Evolutionary conservation across 352 stramenopile species (phyloP).

Genomic region (Phytophthora niederhauseri): DNA sequence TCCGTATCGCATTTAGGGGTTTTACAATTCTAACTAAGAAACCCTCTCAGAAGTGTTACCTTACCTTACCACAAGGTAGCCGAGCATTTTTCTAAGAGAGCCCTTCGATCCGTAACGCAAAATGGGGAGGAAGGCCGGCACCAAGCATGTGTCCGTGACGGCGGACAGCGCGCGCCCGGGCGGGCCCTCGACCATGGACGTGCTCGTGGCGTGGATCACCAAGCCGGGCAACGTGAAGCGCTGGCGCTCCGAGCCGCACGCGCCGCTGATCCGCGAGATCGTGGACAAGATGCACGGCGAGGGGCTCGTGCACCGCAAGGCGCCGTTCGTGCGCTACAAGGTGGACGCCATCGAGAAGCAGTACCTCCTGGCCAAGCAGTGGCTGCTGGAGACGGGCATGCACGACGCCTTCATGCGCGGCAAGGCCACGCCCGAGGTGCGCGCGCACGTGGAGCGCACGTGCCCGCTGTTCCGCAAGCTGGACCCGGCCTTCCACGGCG

Average conservation of each 20-base stretch:
- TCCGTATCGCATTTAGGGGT: no score
- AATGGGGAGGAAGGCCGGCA: background rate
- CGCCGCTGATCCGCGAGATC: conserved; percentile 33
- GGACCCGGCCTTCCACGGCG: conserved; percentile 33
- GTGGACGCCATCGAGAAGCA: conserved; percentile 45
- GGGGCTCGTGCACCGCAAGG: conserved; percentile 31
- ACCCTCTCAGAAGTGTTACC: no score
- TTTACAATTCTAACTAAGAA: no score
- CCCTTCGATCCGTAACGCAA: background rate
- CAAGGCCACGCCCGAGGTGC: conserved; percentile 37
- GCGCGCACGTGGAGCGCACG: conserved; percentile 30
- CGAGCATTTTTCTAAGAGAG: background rate
- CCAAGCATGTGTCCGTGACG: background rate
- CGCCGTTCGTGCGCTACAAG: conserved; percentile 40
- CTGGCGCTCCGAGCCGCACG: conserved; percentile 32
- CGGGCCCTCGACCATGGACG: conserved; percentile 36
- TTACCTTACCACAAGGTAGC: no score
- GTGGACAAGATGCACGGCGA: conserved; percentile 29
- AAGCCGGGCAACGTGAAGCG: conserved; percentile 41
- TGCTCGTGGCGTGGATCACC: conserved; percentile 42
- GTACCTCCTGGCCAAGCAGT: conserved; percentile 44
- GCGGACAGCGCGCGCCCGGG: conserved; percentile 29
- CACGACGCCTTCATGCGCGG: conserved; percentile 33
- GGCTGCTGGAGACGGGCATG: conserved; percentile 47
- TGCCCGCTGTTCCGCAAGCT: conserved; percentile 37